These are phyloP conservation scores for Taiozyma onychis DNA, from an alignment of 1,139 yeast species.

Conservation along the genomic window DNA sequence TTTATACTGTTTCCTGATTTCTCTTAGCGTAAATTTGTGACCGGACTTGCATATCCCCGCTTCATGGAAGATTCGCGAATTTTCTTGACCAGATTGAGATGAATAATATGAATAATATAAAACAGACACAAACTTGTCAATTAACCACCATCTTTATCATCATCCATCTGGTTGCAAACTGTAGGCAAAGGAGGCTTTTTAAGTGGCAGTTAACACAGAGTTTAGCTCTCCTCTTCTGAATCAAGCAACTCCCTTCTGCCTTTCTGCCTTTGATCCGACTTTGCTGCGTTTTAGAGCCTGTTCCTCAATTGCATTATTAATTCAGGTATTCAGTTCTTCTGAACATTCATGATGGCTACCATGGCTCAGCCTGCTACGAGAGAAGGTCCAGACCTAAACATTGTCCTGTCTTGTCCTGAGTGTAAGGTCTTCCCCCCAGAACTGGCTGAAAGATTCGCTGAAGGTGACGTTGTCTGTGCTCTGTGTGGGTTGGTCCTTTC, in stretches of 20 bases:
- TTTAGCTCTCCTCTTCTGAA: not conserved
- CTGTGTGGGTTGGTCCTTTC: slow-evolving; percentile 92
- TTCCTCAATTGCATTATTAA: not conserved
- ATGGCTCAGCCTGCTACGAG: slow-evolving; percentile 17
- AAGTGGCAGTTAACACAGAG: not conserved
- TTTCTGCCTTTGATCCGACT: not conserved
- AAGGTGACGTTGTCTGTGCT: slow-evolving; percentile 97
- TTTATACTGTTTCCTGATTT: not conserved
- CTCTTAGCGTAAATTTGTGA: not conserved
- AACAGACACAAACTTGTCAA: not conserved
- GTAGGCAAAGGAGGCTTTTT: not conserved
- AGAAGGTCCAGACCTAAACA: slow-evolving; percentile 73
- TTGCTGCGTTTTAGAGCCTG: not conserved
- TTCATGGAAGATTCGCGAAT: not conserved
- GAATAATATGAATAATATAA: not conserved
- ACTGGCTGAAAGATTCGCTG: slow-evolving; percentile 88
- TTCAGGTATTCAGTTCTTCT: not conserved
- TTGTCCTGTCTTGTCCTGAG: slow-evolving; percentile 90
- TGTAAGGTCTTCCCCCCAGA: slow-evolving; percentile 96
- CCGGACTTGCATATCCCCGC: not conserved
- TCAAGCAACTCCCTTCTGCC: not conserved
- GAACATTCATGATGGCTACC: not conserved
- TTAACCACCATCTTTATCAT: not conserved
- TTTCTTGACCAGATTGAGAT: not conserved
- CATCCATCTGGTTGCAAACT: not conserved